These are phyloP conservation scores for Thozetella sp. DNA, from an alignment of 495 filamentous ascomycete genomes.

Conservation along the genomic window DNA sequence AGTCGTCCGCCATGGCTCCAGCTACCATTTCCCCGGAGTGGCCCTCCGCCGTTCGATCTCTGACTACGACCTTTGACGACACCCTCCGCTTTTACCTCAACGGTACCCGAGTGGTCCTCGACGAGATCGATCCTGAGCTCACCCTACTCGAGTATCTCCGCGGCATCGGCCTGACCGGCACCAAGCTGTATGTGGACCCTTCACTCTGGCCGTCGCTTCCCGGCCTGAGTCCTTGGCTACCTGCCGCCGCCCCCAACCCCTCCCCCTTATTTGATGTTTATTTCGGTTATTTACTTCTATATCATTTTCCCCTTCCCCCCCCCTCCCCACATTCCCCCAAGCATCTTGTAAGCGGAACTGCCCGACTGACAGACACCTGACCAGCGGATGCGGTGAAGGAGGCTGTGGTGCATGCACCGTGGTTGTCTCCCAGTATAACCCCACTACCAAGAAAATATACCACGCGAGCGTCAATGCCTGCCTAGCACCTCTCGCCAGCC, in stretches of 20 bases:
- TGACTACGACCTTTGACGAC: slow-evolving; percentile 44
- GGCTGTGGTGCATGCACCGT: slow-evolving; percentile 98
- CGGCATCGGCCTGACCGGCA: slow-evolving; percentile 83
- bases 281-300: too few species aligned
- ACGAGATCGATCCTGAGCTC: slow-evolving; percentile 85
- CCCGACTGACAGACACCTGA: slow-evolving; percentile 10
- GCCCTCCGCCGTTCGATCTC: slow-evolving; percentile 18
- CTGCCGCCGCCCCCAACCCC: not conserved
- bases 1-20: slow-evolving; percentile 48
- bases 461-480: slow-evolving; percentile 95
- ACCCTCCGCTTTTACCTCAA: slow-evolving; percentile 89
- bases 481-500: slow-evolving; percentile 84
- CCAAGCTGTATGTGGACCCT: slow-evolving; percentile 51
- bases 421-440: slow-evolving; percentile 90
- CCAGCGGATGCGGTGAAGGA: slow-evolving; percentile 88
- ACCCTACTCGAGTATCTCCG: slow-evolving; percentile 91
- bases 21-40: slow-evolving; percentile 41
- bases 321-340: slow-evolving; percentile 11
- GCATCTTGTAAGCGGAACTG: slow-evolving; percentile 16
- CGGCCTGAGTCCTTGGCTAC: not conserved
- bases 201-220: not conserved
- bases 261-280: slow-evolving; percentile 20
- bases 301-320: not conserved
- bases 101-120: slow-evolving; percentile 84
- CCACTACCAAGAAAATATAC: slow-evolving; percentile 86